Conservation (phyloP, 768 basidiomycete species). For the Tylopilus plumbeoviolaceoides region DNA sequence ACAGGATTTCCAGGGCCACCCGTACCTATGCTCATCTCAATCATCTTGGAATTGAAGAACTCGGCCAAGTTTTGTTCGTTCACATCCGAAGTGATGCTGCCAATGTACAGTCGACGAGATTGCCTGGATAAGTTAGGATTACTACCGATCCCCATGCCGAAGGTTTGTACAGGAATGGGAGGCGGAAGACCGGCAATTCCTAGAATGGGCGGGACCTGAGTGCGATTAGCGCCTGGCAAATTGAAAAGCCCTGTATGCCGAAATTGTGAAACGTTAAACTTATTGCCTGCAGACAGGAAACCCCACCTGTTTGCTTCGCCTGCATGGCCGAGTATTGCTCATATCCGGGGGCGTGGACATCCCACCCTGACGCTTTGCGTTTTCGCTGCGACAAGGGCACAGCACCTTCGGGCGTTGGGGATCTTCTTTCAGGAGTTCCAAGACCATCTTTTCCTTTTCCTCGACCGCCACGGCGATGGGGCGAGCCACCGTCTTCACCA, state of each 20-base stretch:
- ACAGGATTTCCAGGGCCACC: constrained; percentile 86
- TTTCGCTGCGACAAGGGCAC: constrained; percentile 81
- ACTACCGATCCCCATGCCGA: constrained; percentile 81
- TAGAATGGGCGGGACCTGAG: constrained; percentile 79
- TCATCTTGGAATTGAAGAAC: constrained; percentile 97
- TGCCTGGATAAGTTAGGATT: constrained; percentile 91
- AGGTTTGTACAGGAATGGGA: constrained; percentile 78
- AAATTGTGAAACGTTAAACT: constrained; percentile 9
- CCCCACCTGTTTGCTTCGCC: constrained; percentile 93
- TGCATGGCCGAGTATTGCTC: constrained; percentile 94
- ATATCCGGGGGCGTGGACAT: constrained; percentile 92
- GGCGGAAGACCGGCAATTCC: constrained; percentile 79
- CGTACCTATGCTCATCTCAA: constrained; percentile 84
- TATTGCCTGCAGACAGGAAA: neutral
- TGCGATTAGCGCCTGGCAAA: constrained; percentile 90
- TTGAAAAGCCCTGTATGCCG: constrained; percentile 78
- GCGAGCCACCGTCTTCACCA: constrained; percentile 41
- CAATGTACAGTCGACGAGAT: constrained; percentile 93
- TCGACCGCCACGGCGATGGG: constrained; percentile 41
- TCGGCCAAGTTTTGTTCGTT: constrained; percentile 89
- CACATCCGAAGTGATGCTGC: constrained; percentile 91
- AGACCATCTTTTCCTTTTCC: constrained; percentile 44
- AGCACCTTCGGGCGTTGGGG: constrained; percentile 86
- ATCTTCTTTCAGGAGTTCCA: constrained; percentile 75
- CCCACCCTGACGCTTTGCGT: constrained; percentile 91